Evolutionary conservation across 805 yeast genomes (phyloP).

Genomic region (Martiniozyma abietophila): DNA sequence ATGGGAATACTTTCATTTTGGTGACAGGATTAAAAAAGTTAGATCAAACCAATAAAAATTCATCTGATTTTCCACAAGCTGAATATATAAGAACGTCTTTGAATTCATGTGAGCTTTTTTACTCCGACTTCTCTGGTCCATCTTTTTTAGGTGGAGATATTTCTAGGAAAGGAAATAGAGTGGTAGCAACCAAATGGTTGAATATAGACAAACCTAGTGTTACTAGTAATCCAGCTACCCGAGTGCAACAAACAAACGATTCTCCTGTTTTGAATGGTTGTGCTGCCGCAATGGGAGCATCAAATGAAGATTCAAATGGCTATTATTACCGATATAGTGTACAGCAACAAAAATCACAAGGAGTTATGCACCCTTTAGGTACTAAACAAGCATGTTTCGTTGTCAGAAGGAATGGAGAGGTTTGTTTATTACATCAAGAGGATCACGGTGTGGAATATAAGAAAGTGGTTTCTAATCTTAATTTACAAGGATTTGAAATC

Average conservation of each 20-base stretch:
- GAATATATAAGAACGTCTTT: slow-evolving; percentile 30
- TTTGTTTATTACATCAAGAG: slow-evolving; percentile 55
- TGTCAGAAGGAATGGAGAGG: slow-evolving; percentile 52
- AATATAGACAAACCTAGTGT: slow-evolving; percentile 60
- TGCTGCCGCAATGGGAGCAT: slow-evolving; percentile 29
- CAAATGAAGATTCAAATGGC: slow-evolving; percentile 25
- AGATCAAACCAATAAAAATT: slow-evolving; percentile 29
- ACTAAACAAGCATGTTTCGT: slow-evolving; percentile 66
- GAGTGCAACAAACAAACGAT: slow-evolving; percentile 21
- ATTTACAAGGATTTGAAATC: slow-evolving; percentile 20
- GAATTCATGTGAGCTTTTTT: slow-evolving; percentile 36
- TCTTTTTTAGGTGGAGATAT: slow-evolving; percentile 21
- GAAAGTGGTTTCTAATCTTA: slow-evolving; percentile 24
- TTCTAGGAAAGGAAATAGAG: slow-evolving; percentile 18
- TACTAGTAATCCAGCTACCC: slow-evolving; percentile 48
- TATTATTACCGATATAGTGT: slow-evolving; percentile 44
- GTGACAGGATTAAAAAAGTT: slow-evolving; percentile 40
- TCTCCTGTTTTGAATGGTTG: slow-evolving; percentile 26
- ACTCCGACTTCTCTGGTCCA: slow-evolving; percentile 29
- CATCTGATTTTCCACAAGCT: not conserved
- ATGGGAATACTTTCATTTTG: slow-evolving; percentile 55
- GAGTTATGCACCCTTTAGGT: slow-evolving; percentile 58
- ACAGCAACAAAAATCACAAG: slow-evolving; percentile 48
- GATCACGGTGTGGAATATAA: slow-evolving; percentile 52
- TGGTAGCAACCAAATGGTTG: slow-evolving; percentile 62